Percentiles rank a stretch among this genome's conserved stretches.
phyloP scores from a whole-genome alignment of 495 filamentous ascomycete species.

The Trichocladium antarcticum region DNA sequence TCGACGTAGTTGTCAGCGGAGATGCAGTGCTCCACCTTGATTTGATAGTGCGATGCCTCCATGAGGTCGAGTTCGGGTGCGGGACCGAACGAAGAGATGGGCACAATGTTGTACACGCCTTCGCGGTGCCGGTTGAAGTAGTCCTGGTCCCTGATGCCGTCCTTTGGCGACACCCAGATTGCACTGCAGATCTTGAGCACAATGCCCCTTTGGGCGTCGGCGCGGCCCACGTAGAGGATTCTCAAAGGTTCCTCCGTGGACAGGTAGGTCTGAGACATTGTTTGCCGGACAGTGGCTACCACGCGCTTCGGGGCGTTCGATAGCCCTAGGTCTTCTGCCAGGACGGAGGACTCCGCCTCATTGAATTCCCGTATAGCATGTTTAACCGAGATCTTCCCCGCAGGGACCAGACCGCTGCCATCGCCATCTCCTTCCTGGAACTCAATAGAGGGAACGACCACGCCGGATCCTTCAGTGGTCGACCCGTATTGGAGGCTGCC shows the following conservation, averaged over 20 bases:
- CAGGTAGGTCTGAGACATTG: conserved; percentile 55
- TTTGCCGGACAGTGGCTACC: conserved; percentile 55
- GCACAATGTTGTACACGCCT: conserved; percentile 57
- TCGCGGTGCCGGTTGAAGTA: conserved; percentile 16
- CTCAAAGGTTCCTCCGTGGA: conserved; percentile 55
- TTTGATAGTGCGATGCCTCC: conserved; percentile 53
- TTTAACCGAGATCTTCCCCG: conserved; percentile 48
- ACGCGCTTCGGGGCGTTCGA: conserved; percentile 29
- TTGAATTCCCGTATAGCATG: conserved; percentile 51
- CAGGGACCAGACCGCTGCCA: conserved; percentile 29
- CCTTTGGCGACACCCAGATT: conserved; percentile 34
- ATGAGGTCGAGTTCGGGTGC: conserved; percentile 65
- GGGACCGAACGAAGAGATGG: conserved; percentile 58
- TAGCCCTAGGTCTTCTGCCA: conserved; percentile 34
- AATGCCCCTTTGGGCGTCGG: conserved; percentile 53
- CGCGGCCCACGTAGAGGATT: conserved; percentile 56
- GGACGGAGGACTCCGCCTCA: conserved; percentile 39
- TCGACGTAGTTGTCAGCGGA: conserved; percentile 39
- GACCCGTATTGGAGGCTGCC: conserved; percentile 29
- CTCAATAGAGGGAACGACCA: conserved; percentile 39
- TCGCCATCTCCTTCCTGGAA: conserved; percentile 47
- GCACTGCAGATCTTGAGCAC: conserved; percentile 66
- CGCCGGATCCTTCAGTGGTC: conserved; percentile 14
- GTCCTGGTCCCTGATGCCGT: conserved; percentile 14
- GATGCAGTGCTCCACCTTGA: conserved; percentile 62